Evolutionary conservation across 257 asterid genomes (phyloP), one percentile per base, ranked within the genome.

Genomic region (Plantago major): DNA sequence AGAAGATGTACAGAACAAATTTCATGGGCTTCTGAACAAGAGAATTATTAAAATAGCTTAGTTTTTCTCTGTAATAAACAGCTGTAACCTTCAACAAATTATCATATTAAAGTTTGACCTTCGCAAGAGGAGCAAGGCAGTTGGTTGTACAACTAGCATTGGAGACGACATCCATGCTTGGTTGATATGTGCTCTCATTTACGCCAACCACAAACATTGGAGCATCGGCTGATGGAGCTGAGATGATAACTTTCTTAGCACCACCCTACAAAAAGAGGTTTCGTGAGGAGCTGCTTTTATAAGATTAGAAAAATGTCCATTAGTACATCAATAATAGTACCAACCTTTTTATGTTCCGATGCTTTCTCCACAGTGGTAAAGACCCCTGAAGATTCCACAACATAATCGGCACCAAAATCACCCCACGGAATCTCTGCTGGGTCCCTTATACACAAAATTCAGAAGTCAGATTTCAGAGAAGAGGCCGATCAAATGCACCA

Each of bases 371-470:
- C 70, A 6, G 80, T 74, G 19, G 87, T 83, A 67, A 83, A 83
- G 57, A 81, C 75, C 38, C 90, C 90, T 11, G 90, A 73, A 43
- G 90, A 78, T 65, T 83, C 90, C 50, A 83, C 85, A 55, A 83
- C 82, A 64, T 69, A 83, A 43, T 78, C 90, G 30, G 90, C 87
- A 47, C 85, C 90, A 63, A 59, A 69, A 48, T 76, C 85, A 60
- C 83, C 85, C 90, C 90, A 83, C 40, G 80, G 83, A 67, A 83
- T 81, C 50, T 81, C 85, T 47, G 77, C 75, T 0, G 90, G 90
- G 56, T 83, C 78, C 79, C 90, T n/a, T 82, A 79, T 26, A 57
- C 55, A 55, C 11, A 55, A 30, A 9, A 46, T 66, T 40, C 60
- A 12, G 55, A 17, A 61, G 65, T 40, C 18, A 37, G 56, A 10